Conservation (phyloP, 768 basidiomycete species). For the Naganishia antarctica region DNA sequence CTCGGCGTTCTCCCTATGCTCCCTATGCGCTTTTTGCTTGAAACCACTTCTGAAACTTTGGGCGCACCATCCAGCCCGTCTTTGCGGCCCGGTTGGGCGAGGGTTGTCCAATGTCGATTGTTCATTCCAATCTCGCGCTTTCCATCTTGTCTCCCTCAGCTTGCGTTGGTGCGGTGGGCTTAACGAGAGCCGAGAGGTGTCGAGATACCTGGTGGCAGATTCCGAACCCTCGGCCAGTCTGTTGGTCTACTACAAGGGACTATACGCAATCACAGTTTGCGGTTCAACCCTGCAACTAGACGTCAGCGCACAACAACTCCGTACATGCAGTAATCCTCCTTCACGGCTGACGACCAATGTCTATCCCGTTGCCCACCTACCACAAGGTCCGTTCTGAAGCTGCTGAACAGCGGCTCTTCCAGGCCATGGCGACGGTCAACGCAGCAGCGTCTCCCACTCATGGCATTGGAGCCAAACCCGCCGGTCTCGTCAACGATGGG, state of each 20-base stretch:
- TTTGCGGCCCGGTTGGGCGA: no score
- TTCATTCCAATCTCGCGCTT: background rate
- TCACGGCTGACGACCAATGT: constrained; percentile 7
- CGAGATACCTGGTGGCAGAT: background rate
- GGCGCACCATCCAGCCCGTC: no score
- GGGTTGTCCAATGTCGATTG: background rate
- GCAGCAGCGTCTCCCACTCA: constrained; percentile 12
- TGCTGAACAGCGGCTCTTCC: constrained; percentile 10
- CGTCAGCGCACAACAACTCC: background rate
- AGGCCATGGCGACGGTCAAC: constrained; percentile 17
- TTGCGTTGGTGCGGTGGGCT: no score
- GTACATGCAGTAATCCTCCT: constrained; percentile 1
- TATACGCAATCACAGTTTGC: background rate
- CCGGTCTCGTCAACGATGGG: constrained; percentile 48
- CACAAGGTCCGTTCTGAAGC: constrained; percentile 9
- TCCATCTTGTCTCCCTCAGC: background rate
- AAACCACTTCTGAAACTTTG: no score
- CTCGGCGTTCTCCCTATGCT: no score
- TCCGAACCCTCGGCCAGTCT: background rate
- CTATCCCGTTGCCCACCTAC: constrained; percentile 5
- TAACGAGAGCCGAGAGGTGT: background rate
- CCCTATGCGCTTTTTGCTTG: no score
- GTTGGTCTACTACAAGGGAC: no score
- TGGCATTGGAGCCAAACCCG: constrained; percentile 36
- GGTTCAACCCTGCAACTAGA: constrained; percentile 14